A percentile compares a stretch with the other conserved stretches of the same genome.
phyloP scores from a whole-genome alignment of 1,284 basidiomycete genomes.

The Microbotryum silenes-acaulis region DNA sequence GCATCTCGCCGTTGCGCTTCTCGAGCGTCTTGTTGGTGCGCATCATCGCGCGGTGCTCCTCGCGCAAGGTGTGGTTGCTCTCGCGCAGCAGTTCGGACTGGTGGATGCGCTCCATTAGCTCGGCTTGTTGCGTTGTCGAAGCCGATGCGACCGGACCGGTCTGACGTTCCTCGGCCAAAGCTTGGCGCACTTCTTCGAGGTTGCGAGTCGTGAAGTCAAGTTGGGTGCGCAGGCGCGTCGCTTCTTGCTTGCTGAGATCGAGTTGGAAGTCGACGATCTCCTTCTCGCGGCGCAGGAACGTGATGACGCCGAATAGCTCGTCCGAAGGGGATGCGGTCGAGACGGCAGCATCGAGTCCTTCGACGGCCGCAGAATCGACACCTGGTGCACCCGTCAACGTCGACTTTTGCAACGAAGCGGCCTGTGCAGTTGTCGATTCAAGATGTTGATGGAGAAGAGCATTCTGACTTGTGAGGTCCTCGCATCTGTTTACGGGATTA shows the following conservation, averaged over 20 bases:
- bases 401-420: conserved; percentile 60
- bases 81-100: conserved; percentile 79
- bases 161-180: conserved; percentile 54
- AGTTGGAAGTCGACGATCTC: conserved; percentile 81
- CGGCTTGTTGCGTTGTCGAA: conserved; percentile 71
- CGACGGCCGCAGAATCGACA: conserved; percentile 3
- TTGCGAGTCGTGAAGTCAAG: conserved; percentile 63
- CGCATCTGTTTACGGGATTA: conserved; percentile 47
- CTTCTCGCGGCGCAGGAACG: conserved; percentile 78
- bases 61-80: conserved; percentile 74
- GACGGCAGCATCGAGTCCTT: conserved; percentile 3
- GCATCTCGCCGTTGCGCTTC: conserved; percentile 50
- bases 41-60: conserved; percentile 60
- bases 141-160: conserved; percentile 57
- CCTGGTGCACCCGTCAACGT: conserved; percentile 20
- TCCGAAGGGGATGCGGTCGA: conserved; percentile 12
- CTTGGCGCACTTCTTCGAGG: conserved; percentile 57
- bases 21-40: conserved; percentile 62
- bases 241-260: conserved; percentile 78
- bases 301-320: conserved; percentile 67
- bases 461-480: conserved; percentile 71
- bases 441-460: conserved; percentile 70
- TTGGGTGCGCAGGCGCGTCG: conserved; percentile 62
- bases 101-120: conserved; percentile 78
- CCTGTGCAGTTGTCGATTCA: conserved; percentile 74